Evolutionary conservation across 2,329 filamentous ascomycete genomes (phyloP).

Genomic region (Cercospora beticola): DNA sequence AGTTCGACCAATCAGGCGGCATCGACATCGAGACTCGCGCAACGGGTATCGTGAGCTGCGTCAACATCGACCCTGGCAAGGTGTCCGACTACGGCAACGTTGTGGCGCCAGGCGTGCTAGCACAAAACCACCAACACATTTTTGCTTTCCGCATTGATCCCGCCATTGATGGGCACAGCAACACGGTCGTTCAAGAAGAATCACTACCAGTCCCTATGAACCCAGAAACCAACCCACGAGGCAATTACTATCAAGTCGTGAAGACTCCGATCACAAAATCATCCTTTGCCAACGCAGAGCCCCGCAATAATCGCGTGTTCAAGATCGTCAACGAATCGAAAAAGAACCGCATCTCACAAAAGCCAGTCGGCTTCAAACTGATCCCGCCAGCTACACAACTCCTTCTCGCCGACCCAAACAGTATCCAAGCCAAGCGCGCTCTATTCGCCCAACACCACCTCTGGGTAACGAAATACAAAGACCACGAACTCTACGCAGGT

Average conservation of each 20-base stretch:
- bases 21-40: slow-evolving; percentile 63
- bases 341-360: slow-evolving; percentile 48
- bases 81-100: slow-evolving; percentile 56
- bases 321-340: slow-evolving; percentile 53
- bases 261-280: slow-evolving; percentile 34
- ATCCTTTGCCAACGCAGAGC: slow-evolving; percentile 30
- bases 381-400: slow-evolving; percentile 51
- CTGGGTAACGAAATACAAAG: slow-evolving; percentile 56
- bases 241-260: slow-evolving; percentile 60
- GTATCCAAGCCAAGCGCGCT: slow-evolving; percentile 48
- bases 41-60: slow-evolving; percentile 65
- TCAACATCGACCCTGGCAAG: slow-evolving; percentile 56
- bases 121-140: slow-evolving; percentile 70
- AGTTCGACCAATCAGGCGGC: slow-evolving; percentile 63
- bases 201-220: slow-evolving; percentile 52
- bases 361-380: slow-evolving; percentile 53
- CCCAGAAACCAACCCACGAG: slow-evolving; percentile 58
- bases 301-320: slow-evolving; percentile 57
- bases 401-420: slow-evolving; percentile 48
- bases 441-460: slow-evolving; percentile 53
- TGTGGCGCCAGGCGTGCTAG: slow-evolving; percentile 63
- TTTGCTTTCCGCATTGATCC: slow-evolving; percentile 67
- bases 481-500: slow-evolving; percentile 53
- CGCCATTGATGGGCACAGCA: slow-evolving; percentile 57
- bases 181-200: slow-evolving; percentile 56